Evolutionary conservation across 495 filamentous ascomycete genomes (phyloP).

Genomic region (Penicillium argentinense): DNA sequence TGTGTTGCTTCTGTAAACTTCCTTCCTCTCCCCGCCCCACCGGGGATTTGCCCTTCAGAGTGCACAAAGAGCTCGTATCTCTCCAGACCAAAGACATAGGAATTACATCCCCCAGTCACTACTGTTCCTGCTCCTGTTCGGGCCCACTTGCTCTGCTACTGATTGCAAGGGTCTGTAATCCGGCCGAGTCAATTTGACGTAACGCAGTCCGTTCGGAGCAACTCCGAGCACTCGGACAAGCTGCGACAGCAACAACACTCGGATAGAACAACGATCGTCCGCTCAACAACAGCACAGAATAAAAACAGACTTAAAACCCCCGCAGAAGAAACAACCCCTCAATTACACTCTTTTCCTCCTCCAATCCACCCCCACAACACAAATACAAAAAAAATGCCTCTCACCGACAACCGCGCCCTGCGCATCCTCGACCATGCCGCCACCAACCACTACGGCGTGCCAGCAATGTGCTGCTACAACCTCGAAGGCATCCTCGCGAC

Average conservation of each 20-base stretch:
- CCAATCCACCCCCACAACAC: not conserved
- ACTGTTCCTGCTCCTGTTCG: no score
- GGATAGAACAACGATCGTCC: conserved; percentile 3
- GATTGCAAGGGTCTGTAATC: not conserved
- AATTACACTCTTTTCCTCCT: not conserved
- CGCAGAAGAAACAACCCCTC: not conserved
- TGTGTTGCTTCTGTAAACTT: not conserved
- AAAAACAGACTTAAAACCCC: not conserved
- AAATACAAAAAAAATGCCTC: conserved; percentile 40
- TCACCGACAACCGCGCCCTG: conserved; percentile 65
- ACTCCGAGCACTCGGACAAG: conserved; percentile 16
- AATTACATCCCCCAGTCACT: no score
- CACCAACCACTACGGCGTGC: conserved; percentile 65
- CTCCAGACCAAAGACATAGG: no score
- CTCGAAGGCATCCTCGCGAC: conserved; percentile 79
- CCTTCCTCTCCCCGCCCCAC: no score
- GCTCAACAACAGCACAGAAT: not conserved
- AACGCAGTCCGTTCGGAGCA: conserved; percentile 6
- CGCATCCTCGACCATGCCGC: conserved; percentile 67
- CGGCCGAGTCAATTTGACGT: conserved; percentile 9
- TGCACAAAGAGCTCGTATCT: no score
- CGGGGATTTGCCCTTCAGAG: no score
- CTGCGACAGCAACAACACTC: conserved; percentile 11
- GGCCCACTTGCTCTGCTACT: no score
- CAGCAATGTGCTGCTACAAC: conserved; percentile 85